Evolutionary conservation across 768 basidiomycete species (phyloP).

Genomic region (Steccherinum ochraceum): DNA sequence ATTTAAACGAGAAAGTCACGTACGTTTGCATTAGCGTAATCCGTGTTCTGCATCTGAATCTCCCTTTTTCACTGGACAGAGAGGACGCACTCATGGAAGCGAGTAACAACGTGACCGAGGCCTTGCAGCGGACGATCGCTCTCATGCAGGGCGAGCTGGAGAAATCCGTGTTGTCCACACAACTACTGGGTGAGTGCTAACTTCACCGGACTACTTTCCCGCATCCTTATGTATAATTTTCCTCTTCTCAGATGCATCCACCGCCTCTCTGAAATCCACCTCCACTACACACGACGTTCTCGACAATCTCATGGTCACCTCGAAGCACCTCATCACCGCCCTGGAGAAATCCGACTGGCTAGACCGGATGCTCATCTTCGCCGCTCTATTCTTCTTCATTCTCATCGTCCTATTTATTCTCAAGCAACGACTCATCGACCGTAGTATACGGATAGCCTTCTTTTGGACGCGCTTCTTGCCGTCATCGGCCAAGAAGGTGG

Average conservation of each 20-base stretch:
- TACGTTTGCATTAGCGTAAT: conserved; percentile 39
- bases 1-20: conserved; percentile 54
- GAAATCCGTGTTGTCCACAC: conserved; percentile 75
- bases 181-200: conserved; percentile 63
- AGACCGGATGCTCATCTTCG: conserved; percentile 81
- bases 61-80: conserved; percentile 24
- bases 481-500: conserved; percentile 7
- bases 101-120: conserved; percentile 84
- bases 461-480: conserved; percentile 86
- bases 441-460: conserved; percentile 69
- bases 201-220: too few species aligned
- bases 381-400: conserved; percentile 76
- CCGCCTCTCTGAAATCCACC: conserved; percentile 66
- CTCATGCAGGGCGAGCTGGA: conserved; percentile 93
- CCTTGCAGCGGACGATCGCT: conserved; percentile 74
- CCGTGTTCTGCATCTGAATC: neutral
- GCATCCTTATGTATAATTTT: neutral
- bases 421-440: conserved; percentile 81
- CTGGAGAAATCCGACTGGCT: conserved; percentile 90
- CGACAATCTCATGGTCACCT: conserved; percentile 63
- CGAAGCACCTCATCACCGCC: conserved; percentile 78
- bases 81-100: conserved; percentile 87
- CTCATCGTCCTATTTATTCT: conserved; percentile 82
- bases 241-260: conserved; percentile 58
- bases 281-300: conserved; percentile 74